Base-by-base conservation (phyloP, 1,139 yeast genomes). In the Kazachstania sp. region DNA sequence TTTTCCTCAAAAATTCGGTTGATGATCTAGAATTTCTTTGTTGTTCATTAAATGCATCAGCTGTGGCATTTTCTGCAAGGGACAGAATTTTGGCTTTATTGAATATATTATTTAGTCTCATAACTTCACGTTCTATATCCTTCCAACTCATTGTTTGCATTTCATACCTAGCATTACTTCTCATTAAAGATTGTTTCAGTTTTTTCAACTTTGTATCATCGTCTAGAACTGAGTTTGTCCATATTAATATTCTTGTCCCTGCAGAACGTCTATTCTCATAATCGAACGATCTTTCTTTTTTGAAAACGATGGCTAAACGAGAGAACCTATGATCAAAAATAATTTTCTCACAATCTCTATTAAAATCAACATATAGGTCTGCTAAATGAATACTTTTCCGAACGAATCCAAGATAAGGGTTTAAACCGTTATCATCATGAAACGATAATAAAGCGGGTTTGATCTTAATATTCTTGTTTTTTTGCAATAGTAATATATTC, bases 361-460 rank as follows among this genome's bases (percentile, higher is more conserved):
- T 41, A 19, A 45, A 41, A 19, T 45, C 38, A n/a, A 45, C 12
- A 3, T 30, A 26, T 16, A 38, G 3, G 13, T 19, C 35, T 4
- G 8, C 2, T 5, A 41, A 19, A 9, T 23, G 28, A 5, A 9
- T 9, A 4, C 32, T 20, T 37, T 29, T 30, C 16, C 30, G 13
- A 15, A 12, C 48, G 16, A 53, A 53, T 3, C 32, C 16, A 2
- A 51, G 29, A 29, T 49, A 41, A 11, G 54, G 50, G 1, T 49
- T 48, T 15, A 26, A 35, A 6, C 39, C 35, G 37, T 52, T 50
- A 15, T 34, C 43, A 9, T 30, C 36, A 6, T 26, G 35, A 37
- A 51, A 52, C 9, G 31, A 43, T 49, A 53, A 36, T 8, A 49
- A 38, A 9, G 50, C 48, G n/a, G 45, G 46, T 15, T 39, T 28